phyloP scores from a whole-genome alignment of 352 stramenopile species.

The Pythium monospermum region DNA sequence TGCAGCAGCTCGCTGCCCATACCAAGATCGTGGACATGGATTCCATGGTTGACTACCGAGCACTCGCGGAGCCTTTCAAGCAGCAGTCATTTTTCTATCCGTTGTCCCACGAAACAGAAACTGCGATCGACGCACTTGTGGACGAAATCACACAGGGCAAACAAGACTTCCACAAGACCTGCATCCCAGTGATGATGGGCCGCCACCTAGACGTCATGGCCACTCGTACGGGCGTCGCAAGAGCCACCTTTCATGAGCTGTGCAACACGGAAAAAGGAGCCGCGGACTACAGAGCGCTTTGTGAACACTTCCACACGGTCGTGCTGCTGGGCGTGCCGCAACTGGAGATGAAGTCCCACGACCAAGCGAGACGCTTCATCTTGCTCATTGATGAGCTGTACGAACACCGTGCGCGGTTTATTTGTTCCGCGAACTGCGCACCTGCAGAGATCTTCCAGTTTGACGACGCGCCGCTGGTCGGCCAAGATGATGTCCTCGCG shows the following conservation, averaged over 20 bases:
- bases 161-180: constrained; percentile 27
- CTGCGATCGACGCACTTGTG: constrained; percentile 43
- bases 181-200: constrained; percentile 80
- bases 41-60: constrained; percentile 72
- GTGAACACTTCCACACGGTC: constrained; percentile 88
- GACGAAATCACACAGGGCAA: constrained; percentile 25
- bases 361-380: constrained; percentile 95
- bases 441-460: constrained; percentile 66
- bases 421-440: constrained; percentile 45
- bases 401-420: constrained; percentile 70
- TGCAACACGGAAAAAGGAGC: constrained; percentile 93
- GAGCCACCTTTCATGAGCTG: constrained; percentile 91
- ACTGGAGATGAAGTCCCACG: constrained; percentile 83
- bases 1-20: constrained; percentile 90
- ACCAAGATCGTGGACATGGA: constrained; percentile 73
- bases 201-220: constrained; percentile 48
- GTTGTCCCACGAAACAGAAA: constrained; percentile 25
- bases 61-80: constrained; percentile 28
- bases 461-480: constrained; percentile 31
- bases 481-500: constrained; percentile 22
- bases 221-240: constrained; percentile 38
- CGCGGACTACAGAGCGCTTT: constrained; percentile 94
- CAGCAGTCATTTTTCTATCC: constrained; percentile 55
- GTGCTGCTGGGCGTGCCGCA: constrained; percentile 87
- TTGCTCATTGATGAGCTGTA: constrained; percentile 97